Percentiles rank a stretch among this genome's conserved stretches.
Evolutionary conservation across 1,284 basidiomycete species (phyloP).

Genomic region (Puccinia novopanici): DNA sequence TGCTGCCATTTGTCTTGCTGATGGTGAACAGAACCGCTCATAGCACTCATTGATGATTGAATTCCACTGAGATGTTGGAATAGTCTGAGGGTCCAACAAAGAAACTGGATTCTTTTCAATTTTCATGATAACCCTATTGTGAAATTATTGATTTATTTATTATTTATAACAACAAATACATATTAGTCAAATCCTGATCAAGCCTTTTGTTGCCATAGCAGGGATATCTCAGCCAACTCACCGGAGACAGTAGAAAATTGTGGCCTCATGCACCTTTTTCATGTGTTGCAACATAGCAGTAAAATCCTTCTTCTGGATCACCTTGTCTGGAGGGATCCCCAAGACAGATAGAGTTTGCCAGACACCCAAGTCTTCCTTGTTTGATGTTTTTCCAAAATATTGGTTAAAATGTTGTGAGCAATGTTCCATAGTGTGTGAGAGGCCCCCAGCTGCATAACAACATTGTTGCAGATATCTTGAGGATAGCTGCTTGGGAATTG

Average conservation of each 20-base stretch:
- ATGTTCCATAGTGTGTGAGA: background rate
- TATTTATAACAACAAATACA: too few species aligned
- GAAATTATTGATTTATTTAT: too few species aligned
- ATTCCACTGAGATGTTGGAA: background rate
- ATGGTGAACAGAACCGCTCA: background rate
- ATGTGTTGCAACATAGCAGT: too few species aligned
- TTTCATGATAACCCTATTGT: background rate
- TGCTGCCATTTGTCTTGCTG: background rate
- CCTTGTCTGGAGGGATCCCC: constrained; percentile 4
- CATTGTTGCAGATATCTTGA: background rate
- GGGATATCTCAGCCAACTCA: too few species aligned
- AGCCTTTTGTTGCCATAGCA: too few species aligned
- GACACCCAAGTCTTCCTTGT: background rate
- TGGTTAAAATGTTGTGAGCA: background rate
- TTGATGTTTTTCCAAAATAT: background rate
- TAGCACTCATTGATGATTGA: background rate
- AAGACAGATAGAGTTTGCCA: background rate
- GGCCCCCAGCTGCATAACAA: background rate
- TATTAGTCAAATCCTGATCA: too few species aligned
- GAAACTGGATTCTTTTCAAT: too few species aligned
- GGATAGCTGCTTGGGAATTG: background rate
- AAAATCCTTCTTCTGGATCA: background rate
- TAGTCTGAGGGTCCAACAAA: too few species aligned
- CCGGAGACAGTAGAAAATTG: background rate
- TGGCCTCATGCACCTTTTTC: background rate